Evolutionary conservation across 1,284 basidiomycete genomes (phyloP).

Genomic region (Cryptococcus floricola): DNA sequence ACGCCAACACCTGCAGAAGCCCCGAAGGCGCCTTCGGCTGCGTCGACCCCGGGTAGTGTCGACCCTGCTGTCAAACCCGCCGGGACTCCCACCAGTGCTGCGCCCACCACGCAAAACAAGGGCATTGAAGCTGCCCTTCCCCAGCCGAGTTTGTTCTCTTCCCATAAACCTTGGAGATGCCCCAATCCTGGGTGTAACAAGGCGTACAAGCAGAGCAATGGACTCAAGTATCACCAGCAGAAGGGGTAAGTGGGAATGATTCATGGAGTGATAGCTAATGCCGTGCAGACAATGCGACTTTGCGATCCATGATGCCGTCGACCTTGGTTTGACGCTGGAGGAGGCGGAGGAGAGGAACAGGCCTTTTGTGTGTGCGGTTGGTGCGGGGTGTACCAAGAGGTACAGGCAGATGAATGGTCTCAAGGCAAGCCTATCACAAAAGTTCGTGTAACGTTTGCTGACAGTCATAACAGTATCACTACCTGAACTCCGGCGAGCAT

Average conservation of each 20-base stretch:
- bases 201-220: slow-evolving; percentile 95
- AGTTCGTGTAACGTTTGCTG: neutral
- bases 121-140: slow-evolving; percentile 33
- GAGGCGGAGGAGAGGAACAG: slow-evolving; percentile 75
- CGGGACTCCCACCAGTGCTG: slow-evolving; percentile 10
- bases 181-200: slow-evolving; percentile 97
- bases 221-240: slow-evolving; percentile 94
- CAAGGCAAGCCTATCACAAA: slow-evolving; percentile 49
- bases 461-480: slow-evolving; percentile 64
- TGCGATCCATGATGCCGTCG: slow-evolving; percentile 65
- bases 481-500: slow-evolving; percentile 93
- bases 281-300: slow-evolving; percentile 73
- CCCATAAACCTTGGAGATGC: slow-evolving; percentile 87
- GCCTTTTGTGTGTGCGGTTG: slow-evolving; percentile 83
- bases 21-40: slow-evolving; percentile 3
- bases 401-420: slow-evolving; percentile 99
- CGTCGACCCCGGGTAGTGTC: neutral
- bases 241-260: slow-evolving; percentile 34
- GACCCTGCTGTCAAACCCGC: slow-evolving; percentile 1
- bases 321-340: slow-evolving; percentile 68
- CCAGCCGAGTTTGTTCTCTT: slow-evolving; percentile 50
- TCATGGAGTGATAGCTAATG: neutral
- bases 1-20: neutral
- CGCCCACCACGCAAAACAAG: slow-evolving; percentile 7
- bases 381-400: slow-evolving; percentile 77